phyloP scores from a whole-genome alignment of 1,139 yeast genomes.

The Yamadazyma aaseri region DNA sequence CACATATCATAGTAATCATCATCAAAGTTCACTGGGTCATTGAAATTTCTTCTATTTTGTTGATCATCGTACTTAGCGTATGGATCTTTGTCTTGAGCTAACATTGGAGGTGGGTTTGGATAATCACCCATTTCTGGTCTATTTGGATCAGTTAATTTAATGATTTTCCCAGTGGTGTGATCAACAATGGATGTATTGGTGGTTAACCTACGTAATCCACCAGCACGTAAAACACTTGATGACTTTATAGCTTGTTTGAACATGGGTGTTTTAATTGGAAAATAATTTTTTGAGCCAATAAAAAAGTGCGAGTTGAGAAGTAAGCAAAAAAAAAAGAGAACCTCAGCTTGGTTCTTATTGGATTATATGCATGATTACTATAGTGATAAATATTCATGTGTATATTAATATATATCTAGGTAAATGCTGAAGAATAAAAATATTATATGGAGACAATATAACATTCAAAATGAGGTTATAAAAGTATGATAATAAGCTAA shows the following conservation, averaged over 20 bases:
- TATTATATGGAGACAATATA: too few relatives aligned
- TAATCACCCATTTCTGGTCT: conserved; percentile 48
- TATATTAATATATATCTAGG: too few relatives aligned
- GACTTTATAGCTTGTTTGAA: conserved; percentile 14
- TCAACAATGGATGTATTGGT: conserved; percentile 41
- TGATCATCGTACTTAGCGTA: conserved; percentile 75
- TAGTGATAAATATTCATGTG: too few relatives aligned
- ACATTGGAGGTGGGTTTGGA: conserved; percentile 41
- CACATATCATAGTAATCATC: conserved; percentile 80
- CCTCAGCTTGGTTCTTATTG: too few relatives aligned
- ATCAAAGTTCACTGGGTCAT: conserved; percentile 68
- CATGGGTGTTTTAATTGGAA: conserved; percentile 8
- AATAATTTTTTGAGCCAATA: conserved; percentile 9
- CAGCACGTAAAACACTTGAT: conserved; percentile 6
- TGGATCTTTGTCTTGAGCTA: conserved; percentile 68
- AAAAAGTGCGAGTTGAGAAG: conserved; percentile 10
- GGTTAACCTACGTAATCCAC: conserved; percentile 27
- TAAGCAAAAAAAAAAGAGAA: too few relatives aligned
- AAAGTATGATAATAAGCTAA: too few relatives aligned
- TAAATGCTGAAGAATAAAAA: too few relatives aligned
- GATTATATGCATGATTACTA: too few relatives aligned
- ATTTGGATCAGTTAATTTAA: conserved; percentile 43
- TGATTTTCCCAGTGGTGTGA: conserved; percentile 40
- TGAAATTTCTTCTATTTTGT: conserved; percentile 76
- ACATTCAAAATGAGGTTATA: too few relatives aligned